phyloP scores from a whole-genome alignment of 768 basidiomycete genomes.

The Mycena floridula region DNA sequence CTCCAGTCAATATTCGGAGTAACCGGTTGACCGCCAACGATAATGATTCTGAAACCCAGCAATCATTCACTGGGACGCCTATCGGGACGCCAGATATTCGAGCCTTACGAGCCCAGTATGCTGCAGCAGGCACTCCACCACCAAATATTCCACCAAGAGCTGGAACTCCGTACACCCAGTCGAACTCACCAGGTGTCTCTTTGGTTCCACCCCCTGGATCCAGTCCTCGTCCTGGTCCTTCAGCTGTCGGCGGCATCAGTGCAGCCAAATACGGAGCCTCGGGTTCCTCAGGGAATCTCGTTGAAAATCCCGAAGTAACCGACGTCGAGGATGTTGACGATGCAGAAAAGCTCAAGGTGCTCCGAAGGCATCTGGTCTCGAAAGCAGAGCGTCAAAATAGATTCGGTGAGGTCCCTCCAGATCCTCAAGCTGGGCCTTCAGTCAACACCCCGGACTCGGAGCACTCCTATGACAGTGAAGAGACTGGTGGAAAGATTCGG shows the following conservation, averaged over 20 bases:
- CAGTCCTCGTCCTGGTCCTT: constrained; percentile 8
- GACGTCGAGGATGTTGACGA: constrained; percentile 62
- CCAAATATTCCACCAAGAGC: constrained; percentile 49
- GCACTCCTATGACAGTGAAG: constrained; percentile 15
- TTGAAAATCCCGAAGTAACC: constrained; percentile 17
- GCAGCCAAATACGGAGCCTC: constrained; percentile 18
- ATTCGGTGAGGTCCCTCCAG: too few species aligned
- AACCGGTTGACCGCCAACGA: not conserved
- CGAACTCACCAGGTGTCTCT: constrained; percentile 9
- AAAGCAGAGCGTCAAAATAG: constrained; percentile 10
- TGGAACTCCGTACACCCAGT: constrained; percentile 13
- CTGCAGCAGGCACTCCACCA: constrained; percentile 26
- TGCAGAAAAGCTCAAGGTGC: constrained; percentile 78
- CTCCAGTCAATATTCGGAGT: not conserved
- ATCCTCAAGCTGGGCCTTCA: too few species aligned
- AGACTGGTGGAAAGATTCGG: constrained; percentile 12
- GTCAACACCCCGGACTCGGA: constrained; percentile 6
- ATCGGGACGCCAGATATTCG: not conserved
- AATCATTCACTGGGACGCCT: not conserved
- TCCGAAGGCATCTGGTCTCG: constrained; percentile 76
- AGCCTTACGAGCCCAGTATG: not conserved
- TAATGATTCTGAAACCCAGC: too few species aligned
- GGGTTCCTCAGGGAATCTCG: constrained; percentile 14
- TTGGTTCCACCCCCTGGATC: constrained; percentile 9
- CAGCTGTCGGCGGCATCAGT: constrained; percentile 30